Percentiles rank a stretch among this genome's conserved stretches.
These are phyloP conservation scores for Flaveria ramosissima DNA, from an alignment of 129 eudicot species.

Conservation along the genomic window DNA sequence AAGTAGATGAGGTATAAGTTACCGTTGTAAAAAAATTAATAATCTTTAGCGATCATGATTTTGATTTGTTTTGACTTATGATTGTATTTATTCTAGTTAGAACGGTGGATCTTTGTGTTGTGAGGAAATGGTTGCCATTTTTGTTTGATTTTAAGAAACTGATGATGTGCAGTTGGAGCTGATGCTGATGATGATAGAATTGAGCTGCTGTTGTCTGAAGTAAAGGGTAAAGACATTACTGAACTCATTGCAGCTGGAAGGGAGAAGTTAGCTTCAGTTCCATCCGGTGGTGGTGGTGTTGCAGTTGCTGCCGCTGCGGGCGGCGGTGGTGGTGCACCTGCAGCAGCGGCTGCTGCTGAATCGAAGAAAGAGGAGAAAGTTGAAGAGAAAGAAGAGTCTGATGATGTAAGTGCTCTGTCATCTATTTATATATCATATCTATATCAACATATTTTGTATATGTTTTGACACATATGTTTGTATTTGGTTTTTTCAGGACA, in stretches of 20 bases:
- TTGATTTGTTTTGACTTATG: neutral
- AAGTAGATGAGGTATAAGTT: no score
- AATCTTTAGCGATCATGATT: neutral
- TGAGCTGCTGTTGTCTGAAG: constrained; percentile 55
- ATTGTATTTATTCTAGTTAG: no score
- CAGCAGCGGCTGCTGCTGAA: constrained; percentile 48
- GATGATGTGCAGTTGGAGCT: constrained; percentile 62
- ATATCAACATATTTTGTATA: neutral
- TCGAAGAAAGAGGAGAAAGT: constrained; percentile 63
- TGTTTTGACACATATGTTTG: neutral
- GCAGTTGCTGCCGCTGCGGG: constrained; percentile 33
- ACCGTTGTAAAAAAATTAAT: no score
- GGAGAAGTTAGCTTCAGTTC: constrained; percentile 69
- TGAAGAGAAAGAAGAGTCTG: constrained; percentile 70
- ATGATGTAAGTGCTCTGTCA: constrained; percentile 40
- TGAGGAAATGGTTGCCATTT: neutral
- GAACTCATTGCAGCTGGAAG: constrained; percentile 73
- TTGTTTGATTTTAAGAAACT: neutral
- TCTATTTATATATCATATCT: neutral
- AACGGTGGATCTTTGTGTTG: neutral
- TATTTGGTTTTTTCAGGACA: constrained; percentile 32
- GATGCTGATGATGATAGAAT: constrained; percentile 68
- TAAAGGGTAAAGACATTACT: constrained; percentile 58
- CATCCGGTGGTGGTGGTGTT: constrained; percentile 60
- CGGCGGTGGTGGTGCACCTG: constrained; percentile 51